Evolutionary conservation across 345 rosid genomes (phyloP), one percentile per base, ranked within the genome.

Genomic region (Salix suchowensis): DNA sequence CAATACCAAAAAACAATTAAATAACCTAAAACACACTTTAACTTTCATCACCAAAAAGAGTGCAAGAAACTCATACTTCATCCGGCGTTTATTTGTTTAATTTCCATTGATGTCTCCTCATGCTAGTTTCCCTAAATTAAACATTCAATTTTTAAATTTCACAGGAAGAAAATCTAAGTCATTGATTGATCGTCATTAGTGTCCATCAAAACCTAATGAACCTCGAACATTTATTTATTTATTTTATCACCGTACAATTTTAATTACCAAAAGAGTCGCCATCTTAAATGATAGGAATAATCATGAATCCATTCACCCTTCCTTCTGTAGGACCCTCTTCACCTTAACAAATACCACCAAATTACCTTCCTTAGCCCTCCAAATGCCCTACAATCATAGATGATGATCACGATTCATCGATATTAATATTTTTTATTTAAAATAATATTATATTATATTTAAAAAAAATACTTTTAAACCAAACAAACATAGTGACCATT

Each of bases 341-440:
- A 26, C 62, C 62, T 4, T 23, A n/a, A 4, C 62, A 23, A 44
- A 1, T 10, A 28, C 62, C 28, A 58, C 28, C 15, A 23, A 58
- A 58, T 58, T 23, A 0, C 28, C 64, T n/a, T n/a, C 28, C 28
- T 36, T 36, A 0, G 69, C 36, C 40, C 21, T 36, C 42, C 21
- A 28, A 10, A 7, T 8, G 69, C 26, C 11, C 46, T 30, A 23
- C 15, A 0, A 18, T 19, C 3, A 23, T 24, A 8, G 18, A 64
- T 77, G 65, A 71, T 37, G 75, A 71, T 65, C 39, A 23, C 1
- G 71, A 72, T 78, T 28, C 67, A n/a, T 32, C 52, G 21, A 34
- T 34, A 5, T 34, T 34, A 34, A 34, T 32, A 4, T 32, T 32
- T 32, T 30, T 30, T 30, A 30, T 30, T 30, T 30, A 30, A 30